Evolutionary conservation across 2,329 filamentous ascomycete species (phyloP).

Genomic region (Fusarium setosum): DNA sequence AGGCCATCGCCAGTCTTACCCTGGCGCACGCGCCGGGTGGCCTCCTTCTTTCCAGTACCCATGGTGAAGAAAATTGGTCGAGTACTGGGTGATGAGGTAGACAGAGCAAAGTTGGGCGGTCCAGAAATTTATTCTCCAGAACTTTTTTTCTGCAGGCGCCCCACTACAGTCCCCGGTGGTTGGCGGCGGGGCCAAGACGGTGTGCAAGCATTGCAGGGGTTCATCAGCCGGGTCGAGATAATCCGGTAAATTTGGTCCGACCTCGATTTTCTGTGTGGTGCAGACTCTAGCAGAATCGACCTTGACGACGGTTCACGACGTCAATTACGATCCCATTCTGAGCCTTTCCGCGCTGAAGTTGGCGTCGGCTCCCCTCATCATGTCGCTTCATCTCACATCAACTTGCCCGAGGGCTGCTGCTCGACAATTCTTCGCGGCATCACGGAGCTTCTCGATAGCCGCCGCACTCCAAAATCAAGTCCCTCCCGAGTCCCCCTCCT

Average conservation of each 20-base stretch:
- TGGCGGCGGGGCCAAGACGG: slow-evolving; percentile 35
- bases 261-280: slow-evolving; percentile 38
- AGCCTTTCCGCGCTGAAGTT: slow-evolving; percentile 16
- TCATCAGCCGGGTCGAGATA: slow-evolving; percentile 31
- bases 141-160: slow-evolving; percentile 43
- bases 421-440: slow-evolving; percentile 39
- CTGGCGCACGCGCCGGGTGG: slow-evolving; percentile 82
- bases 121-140: slow-evolving; percentile 42
- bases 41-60: slow-evolving; percentile 95
- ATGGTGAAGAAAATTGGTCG: slow-evolving; percentile 60
- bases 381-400: slow-evolving; percentile 43
- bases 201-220: slow-evolving; percentile 13
- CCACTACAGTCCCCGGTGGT: slow-evolving; percentile 39
- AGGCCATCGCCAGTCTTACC: slow-evolving; percentile 88
- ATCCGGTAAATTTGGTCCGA: slow-evolving; percentile 39
- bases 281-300: slow-evolving; percentile 15
- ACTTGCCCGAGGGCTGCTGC: slow-evolving; percentile 42
- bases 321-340: slow-evolving; percentile 34
- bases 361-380: slow-evolving; percentile 31
- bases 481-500: slow-evolving; percentile 88
- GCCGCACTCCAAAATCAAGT: slow-evolving; percentile 64
- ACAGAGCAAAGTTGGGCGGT: slow-evolving; percentile 29
- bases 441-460: slow-evolving; percentile 49
- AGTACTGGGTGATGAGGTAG: slow-evolving; percentile 30
- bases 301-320: slow-evolving; percentile 24